Evolutionary conservation across 2,329 filamentous ascomycete species (phyloP), one percentile per base, ranked within the genome.

Genomic region (Claviceps digitariae): DNA sequence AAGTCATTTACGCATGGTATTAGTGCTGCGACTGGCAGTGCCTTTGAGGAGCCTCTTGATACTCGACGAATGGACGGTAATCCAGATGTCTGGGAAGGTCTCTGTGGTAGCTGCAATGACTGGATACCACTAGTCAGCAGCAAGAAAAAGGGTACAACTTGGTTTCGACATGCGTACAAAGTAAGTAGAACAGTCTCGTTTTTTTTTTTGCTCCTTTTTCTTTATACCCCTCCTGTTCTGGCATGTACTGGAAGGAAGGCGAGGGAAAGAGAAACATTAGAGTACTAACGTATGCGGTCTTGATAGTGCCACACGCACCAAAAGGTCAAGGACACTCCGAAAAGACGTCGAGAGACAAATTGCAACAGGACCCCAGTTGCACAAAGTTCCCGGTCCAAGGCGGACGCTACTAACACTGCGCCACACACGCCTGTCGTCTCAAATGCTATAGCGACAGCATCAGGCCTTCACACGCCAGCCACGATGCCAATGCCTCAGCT

Each of bases 111-210:
- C 63, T 90, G 86, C 69, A 84, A 83, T 59, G 84, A 89, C 56
- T 90, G 86, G 86, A 84, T 90, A 59, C 82, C 84, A 13, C 72
- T 90, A 38, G 85, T 90, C 44, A 90, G 85, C 70, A 89, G 83
- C 66, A 91, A 91, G 72, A 91, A 91, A 74, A 90, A 91, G 72
- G 87, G 87, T n/a, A 94, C 87, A 1, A 90, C 87, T 3, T 94
- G 87, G 87, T 94, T 91, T 68, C 76, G 88, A 59, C 88, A 94
- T 68, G 87, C 87, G 48, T 93, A 93, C 73, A 93, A 91, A 78
- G 85, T 87, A 68, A 66, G 72, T 48, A 36, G 20, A 44, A 27
- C 13, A n/a, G 25, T n/a, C n/a, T 9, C 29, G 4, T 12, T 3
- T 21, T 49, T 20, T 31, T n/a, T 3, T 9, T 51, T 34, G 3